phyloP scores from a whole-genome alignment of 2,329 filamentous ascomycete genomes.

The Curvularia verruculosa region DNA sequence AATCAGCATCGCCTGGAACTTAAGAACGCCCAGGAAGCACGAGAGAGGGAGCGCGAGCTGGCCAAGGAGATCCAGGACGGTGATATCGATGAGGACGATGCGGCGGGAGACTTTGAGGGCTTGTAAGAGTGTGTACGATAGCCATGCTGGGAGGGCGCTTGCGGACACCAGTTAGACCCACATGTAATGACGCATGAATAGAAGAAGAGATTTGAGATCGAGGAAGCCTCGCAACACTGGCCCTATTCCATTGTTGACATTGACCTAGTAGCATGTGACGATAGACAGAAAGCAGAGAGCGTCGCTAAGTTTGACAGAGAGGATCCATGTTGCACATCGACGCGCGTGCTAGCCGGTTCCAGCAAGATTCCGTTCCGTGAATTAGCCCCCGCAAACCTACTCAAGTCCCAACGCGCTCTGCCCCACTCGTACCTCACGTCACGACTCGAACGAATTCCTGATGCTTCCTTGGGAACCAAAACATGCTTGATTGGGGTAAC shows the following conservation, averaged over 20 bases:
- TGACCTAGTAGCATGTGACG: slow-evolving; percentile 5
- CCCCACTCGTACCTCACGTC: slow-evolving; percentile 18
- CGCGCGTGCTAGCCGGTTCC: slow-evolving; percentile 28
- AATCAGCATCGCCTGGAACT: slow-evolving; percentile 97
- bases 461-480: slow-evolving; percentile 15
- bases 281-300: not conserved
- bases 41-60: slow-evolving; percentile 93
- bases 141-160: slow-evolving; percentile 28
- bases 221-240: not conserved
- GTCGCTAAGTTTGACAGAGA: not conserved
- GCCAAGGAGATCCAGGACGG: slow-evolving; percentile 99
- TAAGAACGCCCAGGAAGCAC: slow-evolving; percentile 98
- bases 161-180: slow-evolving; percentile 14
- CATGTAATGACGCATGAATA: slow-evolving; percentile 35
- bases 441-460: slow-evolving; percentile 6
- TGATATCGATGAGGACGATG: slow-evolving; percentile 94
- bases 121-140: slow-evolving; percentile 64
- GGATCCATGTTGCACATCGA: slow-evolving; percentile 26
- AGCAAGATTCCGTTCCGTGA: slow-evolving; percentile 37
- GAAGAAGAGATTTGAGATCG: slow-evolving; percentile 17
- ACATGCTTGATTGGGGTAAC: slow-evolving; percentile 30
- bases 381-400: slow-evolving; percentile 32
- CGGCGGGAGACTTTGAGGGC: slow-evolving; percentile 93
- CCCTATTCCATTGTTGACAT: not conserved
- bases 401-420: slow-evolving; percentile 10